Evolutionary conservation across 2,329 filamentous ascomycete species (phyloP).

Genomic region (Pyricularia sp.): DNA sequence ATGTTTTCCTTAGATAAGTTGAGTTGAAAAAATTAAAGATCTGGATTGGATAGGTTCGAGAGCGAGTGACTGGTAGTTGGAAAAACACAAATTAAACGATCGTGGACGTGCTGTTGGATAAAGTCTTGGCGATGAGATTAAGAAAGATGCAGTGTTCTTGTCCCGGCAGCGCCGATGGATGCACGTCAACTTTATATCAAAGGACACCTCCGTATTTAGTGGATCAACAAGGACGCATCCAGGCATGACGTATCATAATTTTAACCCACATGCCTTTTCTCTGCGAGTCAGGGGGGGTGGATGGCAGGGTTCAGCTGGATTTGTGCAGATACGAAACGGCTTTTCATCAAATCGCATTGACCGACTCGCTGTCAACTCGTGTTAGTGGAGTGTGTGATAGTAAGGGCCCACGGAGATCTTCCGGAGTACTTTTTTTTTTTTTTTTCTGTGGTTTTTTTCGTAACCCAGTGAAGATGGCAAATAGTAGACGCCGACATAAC

Average conservation of each 20-base stretch:
- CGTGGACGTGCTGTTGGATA: not conserved
- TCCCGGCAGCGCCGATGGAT: not conserved
- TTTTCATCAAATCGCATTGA: not conserved
- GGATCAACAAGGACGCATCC: not conserved
- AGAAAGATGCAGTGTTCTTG: not conserved
- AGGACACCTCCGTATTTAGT: no score
- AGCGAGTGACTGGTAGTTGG: not conserved
- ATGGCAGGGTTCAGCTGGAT: not conserved
- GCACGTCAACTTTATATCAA: not conserved
- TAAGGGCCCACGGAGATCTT: not conserved
- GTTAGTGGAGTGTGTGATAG: not conserved
- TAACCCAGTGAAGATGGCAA: not conserved
- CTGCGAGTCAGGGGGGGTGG: not conserved
- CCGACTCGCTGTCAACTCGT: not conserved
- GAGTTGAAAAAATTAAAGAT: not conserved
- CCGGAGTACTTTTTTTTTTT: not conserved
- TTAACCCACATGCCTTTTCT: not conserved
- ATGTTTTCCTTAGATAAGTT: not conserved
- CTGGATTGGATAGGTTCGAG: not conserved
- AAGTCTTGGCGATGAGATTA: not conserved
- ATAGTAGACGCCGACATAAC: not conserved
- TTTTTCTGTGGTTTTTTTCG: not conserved
- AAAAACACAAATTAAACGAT: not conserved
- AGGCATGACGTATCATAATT: not conserved
- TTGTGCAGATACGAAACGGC: not conserved